A percentile compares a stretch with the other conserved stretches of the same genome.
Conservation (phyloP, 805 yeast genomes). For the Pichia occidentalis region DNA sequence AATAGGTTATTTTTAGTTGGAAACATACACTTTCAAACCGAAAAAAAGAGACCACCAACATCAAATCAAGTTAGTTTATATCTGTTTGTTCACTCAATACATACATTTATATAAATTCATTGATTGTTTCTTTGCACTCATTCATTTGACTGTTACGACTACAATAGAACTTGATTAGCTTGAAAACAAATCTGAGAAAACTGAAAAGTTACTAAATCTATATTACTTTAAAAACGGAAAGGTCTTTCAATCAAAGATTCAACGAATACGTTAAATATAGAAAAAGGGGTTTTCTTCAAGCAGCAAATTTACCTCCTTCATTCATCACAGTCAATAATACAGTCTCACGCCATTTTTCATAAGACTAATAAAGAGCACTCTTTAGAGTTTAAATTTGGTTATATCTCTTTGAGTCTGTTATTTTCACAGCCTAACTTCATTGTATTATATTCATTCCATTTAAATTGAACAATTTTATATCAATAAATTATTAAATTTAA, state of each 20-base stretch:
- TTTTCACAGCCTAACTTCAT: conserved; percentile 1
- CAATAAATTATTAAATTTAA: not conserved
- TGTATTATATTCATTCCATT: conserved; percentile 8
- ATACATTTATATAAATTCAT: no score
- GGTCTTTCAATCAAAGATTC: no score
- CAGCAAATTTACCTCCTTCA: no score
- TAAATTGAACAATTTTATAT: no score
- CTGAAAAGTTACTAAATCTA: not conserved
- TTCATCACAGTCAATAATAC: no score
- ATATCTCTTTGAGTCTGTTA: not conserved
- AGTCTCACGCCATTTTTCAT: no score
- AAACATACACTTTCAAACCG: no score
- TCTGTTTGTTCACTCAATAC: not conserved
- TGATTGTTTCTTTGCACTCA: conserved; percentile 27
- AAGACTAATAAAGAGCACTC: no score
- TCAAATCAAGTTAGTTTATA: not conserved
- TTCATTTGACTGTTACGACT: conserved; percentile 28
- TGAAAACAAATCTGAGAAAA: not conserved
- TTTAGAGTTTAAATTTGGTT: not conserved
- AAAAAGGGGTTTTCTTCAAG: no score
- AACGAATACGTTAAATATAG: no score
- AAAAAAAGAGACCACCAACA: no score
- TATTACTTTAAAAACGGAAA: not conserved
- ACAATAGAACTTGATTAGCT: not conserved
- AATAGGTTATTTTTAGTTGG: no score